phyloP scores from a whole-genome alignment of 1,139 yeast species.

The Yamadazyma diospyri region DNA sequence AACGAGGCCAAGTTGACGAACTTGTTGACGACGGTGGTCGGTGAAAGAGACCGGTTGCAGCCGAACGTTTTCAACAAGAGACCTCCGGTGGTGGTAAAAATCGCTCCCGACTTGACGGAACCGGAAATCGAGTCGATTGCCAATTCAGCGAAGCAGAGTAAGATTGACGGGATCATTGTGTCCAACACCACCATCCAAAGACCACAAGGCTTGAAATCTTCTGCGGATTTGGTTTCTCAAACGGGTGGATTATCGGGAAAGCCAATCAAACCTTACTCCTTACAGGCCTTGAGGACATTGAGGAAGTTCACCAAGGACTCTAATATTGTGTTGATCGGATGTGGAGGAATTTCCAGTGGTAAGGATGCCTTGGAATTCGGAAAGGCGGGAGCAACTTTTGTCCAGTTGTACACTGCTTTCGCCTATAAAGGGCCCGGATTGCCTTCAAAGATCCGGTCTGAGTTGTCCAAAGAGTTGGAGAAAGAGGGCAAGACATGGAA shows the following conservation, averaged over 20 bases:
- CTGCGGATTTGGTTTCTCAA: slow-evolving; percentile 46
- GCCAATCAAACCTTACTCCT: slow-evolving; percentile 81
- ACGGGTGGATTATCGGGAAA: slow-evolving; percentile 90
- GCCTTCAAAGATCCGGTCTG: slow-evolving; percentile 74
- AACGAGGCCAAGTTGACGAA: slow-evolving; percentile 67
- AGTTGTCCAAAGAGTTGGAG: slow-evolving; percentile 60
- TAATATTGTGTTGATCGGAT: slow-evolving; percentile 75
- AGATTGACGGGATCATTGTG: slow-evolving; percentile 87
- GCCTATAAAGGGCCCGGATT: slow-evolving; percentile 93
- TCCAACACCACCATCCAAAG: slow-evolving; percentile 90
- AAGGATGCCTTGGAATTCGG: slow-evolving; percentile 89
- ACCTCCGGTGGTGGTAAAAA: slow-evolving; percentile 83
- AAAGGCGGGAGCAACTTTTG: slow-evolving; percentile 86
- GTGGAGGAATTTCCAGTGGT: slow-evolving; percentile 89
- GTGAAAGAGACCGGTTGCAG: slow-evolving; percentile 50
- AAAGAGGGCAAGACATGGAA: slow-evolving; percentile 83
- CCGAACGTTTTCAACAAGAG: slow-evolving; percentile 38
- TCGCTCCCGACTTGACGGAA: slow-evolving; percentile 89
- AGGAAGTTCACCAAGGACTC: slow-evolving; percentile 74
- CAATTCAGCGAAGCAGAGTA: slow-evolving; percentile 67
- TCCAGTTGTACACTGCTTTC: slow-evolving; percentile 83
- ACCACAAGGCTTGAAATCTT: slow-evolving; percentile 54
- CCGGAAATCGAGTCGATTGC: slow-evolving; percentile 84
- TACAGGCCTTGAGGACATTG: slow-evolving; percentile 65
- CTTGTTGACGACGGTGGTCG: slow-evolving; percentile 61